A percentile compares a stretch with the other conserved stretches of the same genome.
These are phyloP conservation scores for Arachis monticola DNA, from an alignment of 331 rosid genomes.

Conservation along the genomic window DNA sequence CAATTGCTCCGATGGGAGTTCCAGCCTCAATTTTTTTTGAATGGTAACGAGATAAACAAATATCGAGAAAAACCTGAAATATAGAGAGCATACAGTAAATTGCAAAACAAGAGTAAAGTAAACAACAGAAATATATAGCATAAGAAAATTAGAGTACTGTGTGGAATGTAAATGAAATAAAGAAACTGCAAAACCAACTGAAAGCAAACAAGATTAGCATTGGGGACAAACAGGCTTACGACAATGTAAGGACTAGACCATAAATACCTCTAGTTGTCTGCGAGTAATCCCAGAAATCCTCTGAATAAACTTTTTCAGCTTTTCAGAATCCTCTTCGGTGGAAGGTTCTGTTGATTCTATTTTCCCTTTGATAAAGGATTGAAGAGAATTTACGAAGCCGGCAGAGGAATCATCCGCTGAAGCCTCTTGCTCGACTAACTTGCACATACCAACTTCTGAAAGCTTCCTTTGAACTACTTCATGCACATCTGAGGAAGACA, in stretches of 20 bases:
- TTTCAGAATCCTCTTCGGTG: constrained; percentile 41
- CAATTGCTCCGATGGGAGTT: constrained; percentile 92
- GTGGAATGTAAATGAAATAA: neutral
- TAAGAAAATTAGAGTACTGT: neutral
- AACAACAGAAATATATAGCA: neutral
- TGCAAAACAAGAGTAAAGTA: constrained; percentile 18
- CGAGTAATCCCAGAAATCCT: constrained; percentile 68
- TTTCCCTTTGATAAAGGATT: constrained; percentile 57
- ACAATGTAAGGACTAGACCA: constrained; percentile 19
- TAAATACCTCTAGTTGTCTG: constrained; percentile 78
- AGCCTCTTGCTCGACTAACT: constrained; percentile 51
- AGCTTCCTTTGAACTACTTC: constrained; percentile 65
- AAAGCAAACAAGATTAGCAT: constrained; percentile 26
- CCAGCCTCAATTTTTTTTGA: constrained; percentile 84
- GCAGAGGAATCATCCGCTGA: constrained; percentile 61
- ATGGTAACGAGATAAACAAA: constrained; percentile 82
- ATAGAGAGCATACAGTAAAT: constrained; percentile 5
- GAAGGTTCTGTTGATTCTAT: constrained; percentile 43
- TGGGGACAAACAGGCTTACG: neutral
- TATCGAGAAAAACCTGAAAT: constrained; percentile 76
- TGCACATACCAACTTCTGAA: constrained; percentile 57
- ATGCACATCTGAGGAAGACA: constrained; percentile 66
- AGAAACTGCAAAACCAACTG: neutral
- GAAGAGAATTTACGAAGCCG: constrained; percentile 59
- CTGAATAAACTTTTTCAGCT: constrained; percentile 56